These are phyloP conservation scores for Solanum sitiens DNA, from an alignment of 257 asterid genomes.

Conservation along the genomic window DNA sequence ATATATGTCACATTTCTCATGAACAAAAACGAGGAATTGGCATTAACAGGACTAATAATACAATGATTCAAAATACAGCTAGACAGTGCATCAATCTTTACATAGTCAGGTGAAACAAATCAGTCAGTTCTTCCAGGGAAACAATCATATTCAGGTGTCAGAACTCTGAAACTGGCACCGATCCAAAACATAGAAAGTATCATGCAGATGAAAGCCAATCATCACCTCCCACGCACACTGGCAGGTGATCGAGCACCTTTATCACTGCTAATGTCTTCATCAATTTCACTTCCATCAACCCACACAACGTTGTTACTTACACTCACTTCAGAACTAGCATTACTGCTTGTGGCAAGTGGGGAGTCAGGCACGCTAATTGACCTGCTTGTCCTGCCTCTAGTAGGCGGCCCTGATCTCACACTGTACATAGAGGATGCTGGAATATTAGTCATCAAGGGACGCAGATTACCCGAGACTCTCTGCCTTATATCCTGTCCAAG, in stretches of 20 bases:
- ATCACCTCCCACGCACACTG: conserved; percentile 65
- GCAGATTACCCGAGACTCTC: conserved; percentile 65
- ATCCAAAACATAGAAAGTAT: neutral
- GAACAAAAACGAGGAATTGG: neutral
- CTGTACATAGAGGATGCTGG: conserved; percentile 96
- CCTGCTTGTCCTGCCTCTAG: conserved; percentile 46
- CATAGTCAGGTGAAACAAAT: neutral
- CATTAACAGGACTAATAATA: neutral
- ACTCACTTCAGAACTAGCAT: conserved; percentile 91
- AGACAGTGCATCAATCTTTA: neutral
- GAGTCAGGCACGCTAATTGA: conserved; percentile 74
- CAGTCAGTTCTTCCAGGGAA: neutral
- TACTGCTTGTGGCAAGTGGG: conserved; percentile 93
- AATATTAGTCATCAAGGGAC: conserved; percentile 78
- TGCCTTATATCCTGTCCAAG: conserved; percentile 78
- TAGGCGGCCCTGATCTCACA: conserved; percentile 77
- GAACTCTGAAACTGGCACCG: neutral
- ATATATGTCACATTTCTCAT: neutral
- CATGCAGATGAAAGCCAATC: neutral
- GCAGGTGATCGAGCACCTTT: conserved; percentile 59
- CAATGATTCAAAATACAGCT: conserved; percentile 3
- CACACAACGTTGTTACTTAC: conserved; percentile 53
- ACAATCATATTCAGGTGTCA: neutral
- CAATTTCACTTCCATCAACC: conserved; percentile 45
- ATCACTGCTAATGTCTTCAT: conserved; percentile 63